Base-by-base conservation (phyloP, 2,329 filamentous ascomycete species). In the Colletotrichum tamarilloi region DNA sequence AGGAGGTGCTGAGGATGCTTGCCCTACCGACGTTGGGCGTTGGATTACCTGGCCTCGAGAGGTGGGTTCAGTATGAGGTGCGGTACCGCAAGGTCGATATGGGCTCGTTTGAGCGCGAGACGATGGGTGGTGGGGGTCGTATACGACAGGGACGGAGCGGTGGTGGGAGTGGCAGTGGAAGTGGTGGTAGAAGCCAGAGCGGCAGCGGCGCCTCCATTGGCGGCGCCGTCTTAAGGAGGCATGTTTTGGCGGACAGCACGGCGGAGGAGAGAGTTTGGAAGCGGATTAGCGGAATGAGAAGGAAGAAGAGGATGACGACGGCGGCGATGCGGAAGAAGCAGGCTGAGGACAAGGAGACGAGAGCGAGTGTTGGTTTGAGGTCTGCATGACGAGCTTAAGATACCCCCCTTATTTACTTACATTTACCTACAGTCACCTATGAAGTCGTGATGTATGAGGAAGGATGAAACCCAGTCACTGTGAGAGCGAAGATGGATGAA, bases 1-100 rank as follows among this genome's bases (percentile, higher is more conserved):
- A 58, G 49, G 70, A 75, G 56, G 79, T 80, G 24, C 75, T 84
- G 76, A 84, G 83, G 53, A 77, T 91, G 68, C 74, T 91, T 14
- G 88, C 87, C 28, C 81, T 91, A 72, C 89, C 89, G 3, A 88
- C 87, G 26, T 78, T 91, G 56, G 86, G 85, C 0, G 78, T 90
- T 5, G 79, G 84, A 2, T 72, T 89, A 8, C 87, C 87, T 0
- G 83, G 84, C 0, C 72, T 89, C 26, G 83, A 86, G 56, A 76
- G 85, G 32, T 88, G 86, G 87, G 76, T 90, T 8, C 77, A 81
- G 62, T 90, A 85, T 67, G 85, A 89, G 74, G 80, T 86, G 3
- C 80, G 87, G 64, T 91, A 89, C 74, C 86, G 84, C 71, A 86
- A 85, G 73, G 82, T 88, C 1, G 88, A 90, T 71, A 77, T 78